These are phyloP conservation scores for Chlamydomonas sp. DNA, from an alignment of 139 green algal species.

Conservation along the genomic window DNA sequence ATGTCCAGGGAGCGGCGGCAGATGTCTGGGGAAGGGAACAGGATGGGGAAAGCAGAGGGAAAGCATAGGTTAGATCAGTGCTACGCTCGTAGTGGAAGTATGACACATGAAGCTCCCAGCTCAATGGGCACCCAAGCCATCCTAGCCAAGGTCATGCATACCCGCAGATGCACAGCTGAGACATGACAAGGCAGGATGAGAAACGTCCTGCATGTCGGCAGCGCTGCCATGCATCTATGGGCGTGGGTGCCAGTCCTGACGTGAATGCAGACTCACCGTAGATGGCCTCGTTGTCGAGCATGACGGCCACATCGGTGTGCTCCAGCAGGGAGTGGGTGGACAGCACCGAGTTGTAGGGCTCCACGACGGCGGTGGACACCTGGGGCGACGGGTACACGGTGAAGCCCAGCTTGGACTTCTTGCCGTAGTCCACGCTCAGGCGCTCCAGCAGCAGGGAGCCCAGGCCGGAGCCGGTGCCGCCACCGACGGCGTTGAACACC, in stretches of 20 bases:
- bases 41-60: not conserved
- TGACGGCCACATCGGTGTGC: conserved; percentile 97
- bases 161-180: not conserved
- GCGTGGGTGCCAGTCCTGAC: too few species aligned
- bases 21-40: conserved; percentile 72
- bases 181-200: not conserved
- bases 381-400: conserved; percentile 95
- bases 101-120: too few species aligned
- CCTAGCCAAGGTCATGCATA: not conserved
- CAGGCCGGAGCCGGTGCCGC: conserved; percentile 95
- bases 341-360: conserved; percentile 98
- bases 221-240: too few species aligned
- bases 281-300: conserved; percentile 98
- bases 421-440: conserved; percentile 99
- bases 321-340: conserved; percentile 97
- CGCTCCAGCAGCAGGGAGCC: conserved; percentile 97
- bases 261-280: conserved; percentile 70
- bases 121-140: too few species aligned
- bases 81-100: too few species aligned
- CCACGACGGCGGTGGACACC: conserved; percentile 95
- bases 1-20: conserved; percentile 97
- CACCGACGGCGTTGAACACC: conserved; percentile 96
- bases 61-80: not conserved
- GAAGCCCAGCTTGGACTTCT: conserved; percentile 99
- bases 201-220: too few species aligned